Conservation (phyloP, 331 rosid species). For the Spiraea crenata region DNA sequence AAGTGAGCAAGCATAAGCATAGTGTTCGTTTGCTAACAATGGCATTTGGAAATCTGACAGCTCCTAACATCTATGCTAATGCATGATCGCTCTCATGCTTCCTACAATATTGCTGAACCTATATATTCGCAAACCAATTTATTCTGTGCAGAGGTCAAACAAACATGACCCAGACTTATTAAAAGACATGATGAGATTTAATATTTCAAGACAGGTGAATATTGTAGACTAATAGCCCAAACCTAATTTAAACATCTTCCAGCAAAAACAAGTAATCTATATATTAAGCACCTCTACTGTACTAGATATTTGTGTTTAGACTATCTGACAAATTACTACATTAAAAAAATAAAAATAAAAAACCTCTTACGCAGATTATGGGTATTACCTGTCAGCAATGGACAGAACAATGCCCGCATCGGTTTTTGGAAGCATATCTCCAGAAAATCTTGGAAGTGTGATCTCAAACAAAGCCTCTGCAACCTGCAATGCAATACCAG, state of each 20-base stretch:
- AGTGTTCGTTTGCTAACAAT: too few relatives aligned
- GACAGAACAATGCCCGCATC: constrained; percentile 82
- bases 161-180: background rate
- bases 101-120: too few relatives aligned
- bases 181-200: background rate
- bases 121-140: too few relatives aligned
- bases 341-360: background rate
- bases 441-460: constrained; percentile 93
- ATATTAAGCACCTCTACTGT: background rate
- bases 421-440: constrained; percentile 73
- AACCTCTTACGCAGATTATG: background rate
- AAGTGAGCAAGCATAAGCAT: too few relatives aligned
- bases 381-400: constrained; percentile 72
- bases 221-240: background rate
- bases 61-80: too few relatives aligned
- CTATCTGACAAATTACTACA: background rate
- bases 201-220: background rate
- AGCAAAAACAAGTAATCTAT: background rate
- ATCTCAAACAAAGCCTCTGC: constrained; percentile 88
- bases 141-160: background rate
- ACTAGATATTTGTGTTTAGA: background rate
- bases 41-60: too few relatives aligned
- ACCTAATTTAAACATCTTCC: background rate
- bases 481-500: constrained; percentile 44
- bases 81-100: too few relatives aligned